Conservation (phyloP, 306 rosid genomes). For the Acacia confusa region DNA sequence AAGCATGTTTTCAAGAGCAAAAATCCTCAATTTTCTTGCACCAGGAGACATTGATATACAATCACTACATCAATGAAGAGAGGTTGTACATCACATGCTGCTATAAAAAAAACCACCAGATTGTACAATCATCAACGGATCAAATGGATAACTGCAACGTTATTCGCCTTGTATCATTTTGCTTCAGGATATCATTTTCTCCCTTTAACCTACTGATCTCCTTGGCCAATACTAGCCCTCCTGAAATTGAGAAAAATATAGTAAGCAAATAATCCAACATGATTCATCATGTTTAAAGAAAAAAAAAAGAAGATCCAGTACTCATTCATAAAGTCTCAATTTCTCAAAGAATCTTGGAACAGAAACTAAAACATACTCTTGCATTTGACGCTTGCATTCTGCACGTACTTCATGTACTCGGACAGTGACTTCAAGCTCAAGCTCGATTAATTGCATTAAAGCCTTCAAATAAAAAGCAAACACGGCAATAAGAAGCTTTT, state of each 20-base stretch:
- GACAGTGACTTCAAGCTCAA: conserved; percentile 90
- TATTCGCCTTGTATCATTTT: conserved; percentile 38
- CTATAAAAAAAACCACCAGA: conserved; percentile 17
- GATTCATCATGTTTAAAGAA: too few relatives aligned
- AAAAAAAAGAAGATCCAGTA: not conserved
- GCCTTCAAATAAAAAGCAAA: conserved; percentile 53
- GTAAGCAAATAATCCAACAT: too few relatives aligned
- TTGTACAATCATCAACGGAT: not conserved
- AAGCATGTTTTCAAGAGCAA: conserved; percentile 92
- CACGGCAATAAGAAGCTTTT: conserved; percentile 11
- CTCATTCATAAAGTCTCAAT: not conserved
- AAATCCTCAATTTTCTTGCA: conserved; percentile 89
- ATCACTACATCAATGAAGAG: conserved; percentile 43
- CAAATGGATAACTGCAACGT: not conserved
- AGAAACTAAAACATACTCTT: conserved; percentile 60
- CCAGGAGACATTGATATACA: conserved; percentile 78
- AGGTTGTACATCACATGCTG: conserved; percentile 7
- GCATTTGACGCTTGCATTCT: conserved; percentile 86
- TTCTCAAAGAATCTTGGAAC: conserved; percentile 4
- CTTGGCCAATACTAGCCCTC: conserved; percentile 43
- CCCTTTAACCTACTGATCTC: conserved; percentile 49
- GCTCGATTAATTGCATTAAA: conserved; percentile 85
- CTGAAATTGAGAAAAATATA: conserved; percentile 1
- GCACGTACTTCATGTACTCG: conserved; percentile 91
- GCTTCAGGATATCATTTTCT: conserved; percentile 42